Percentiles rank a stretch among this genome's conserved stretches.
Conservation (phyloP, 129 eudicot genomes). For the Tagetes patula region DNA sequence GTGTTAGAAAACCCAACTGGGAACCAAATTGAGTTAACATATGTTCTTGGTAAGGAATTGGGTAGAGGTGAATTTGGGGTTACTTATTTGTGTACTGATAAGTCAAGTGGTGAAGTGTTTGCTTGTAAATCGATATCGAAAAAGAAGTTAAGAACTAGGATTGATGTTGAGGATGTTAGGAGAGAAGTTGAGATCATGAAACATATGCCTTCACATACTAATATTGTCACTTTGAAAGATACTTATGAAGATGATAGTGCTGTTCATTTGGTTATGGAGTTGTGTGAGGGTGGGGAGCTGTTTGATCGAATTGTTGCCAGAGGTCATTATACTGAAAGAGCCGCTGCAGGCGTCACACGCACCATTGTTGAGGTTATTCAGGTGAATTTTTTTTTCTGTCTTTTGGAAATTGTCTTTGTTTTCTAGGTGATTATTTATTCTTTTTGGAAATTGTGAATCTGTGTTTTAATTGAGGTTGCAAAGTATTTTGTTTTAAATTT, state of each 20-base stretch:
- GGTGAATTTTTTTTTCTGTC: constrained; percentile 41
- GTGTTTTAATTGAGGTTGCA: background rate
- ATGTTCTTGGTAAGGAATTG: constrained; percentile 77
- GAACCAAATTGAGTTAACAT: constrained; percentile 51
- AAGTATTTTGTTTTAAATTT: constrained; percentile 6
- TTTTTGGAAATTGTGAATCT: background rate
- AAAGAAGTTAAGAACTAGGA: constrained; percentile 72
- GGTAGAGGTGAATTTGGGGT: constrained; percentile 92
- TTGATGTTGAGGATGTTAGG: constrained; percentile 90
- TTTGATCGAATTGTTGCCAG: constrained; percentile 90
- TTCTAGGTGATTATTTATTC: background rate
- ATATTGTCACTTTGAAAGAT: constrained; percentile 75
- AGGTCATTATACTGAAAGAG: constrained; percentile 92
- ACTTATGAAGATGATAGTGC: constrained; percentile 86
- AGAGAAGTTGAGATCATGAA: constrained; percentile 93
- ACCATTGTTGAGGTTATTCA: constrained; percentile 87
- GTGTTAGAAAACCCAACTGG: constrained; percentile 82
- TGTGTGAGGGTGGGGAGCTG: constrained; percentile 90
- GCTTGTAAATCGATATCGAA: constrained; percentile 92
- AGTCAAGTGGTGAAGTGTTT: constrained; percentile 48
- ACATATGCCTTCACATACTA: constrained; percentile 68
- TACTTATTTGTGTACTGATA: constrained; percentile 81
- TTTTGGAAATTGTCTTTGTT: background rate
- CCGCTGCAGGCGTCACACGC: constrained; percentile 77
- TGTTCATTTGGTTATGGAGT: constrained; percentile 89